Evolutionary conservation across 306 rosid species (phyloP), one percentile per base, ranked within the genome.

Genomic region (Prunus mira): DNA sequence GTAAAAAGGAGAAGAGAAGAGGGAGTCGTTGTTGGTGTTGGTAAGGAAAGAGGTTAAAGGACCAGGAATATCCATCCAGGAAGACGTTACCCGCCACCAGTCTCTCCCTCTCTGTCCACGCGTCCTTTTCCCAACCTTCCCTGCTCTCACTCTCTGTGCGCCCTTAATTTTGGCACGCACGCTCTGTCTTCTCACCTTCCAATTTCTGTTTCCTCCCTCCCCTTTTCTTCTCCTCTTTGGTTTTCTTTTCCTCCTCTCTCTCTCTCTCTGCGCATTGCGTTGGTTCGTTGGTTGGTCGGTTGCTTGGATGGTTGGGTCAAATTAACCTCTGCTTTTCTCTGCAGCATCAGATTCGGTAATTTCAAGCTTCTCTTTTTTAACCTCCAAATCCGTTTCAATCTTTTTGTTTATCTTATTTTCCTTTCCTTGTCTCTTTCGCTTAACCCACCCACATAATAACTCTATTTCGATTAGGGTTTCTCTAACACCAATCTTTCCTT

Each of bases 151-250:
- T 76, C 66, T 46, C 61, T 43, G 20, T 6, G 45, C 43, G 45
- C 68, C 75, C 41, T 82, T 76, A 69, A 55, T 38, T 85, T 82
- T 67, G 50, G 67, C 56, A n/a, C 73, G 45, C 56, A 49, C 69
- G 22, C 60, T 43, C 24, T 28, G 12, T 24, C 12, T 18, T 4
- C 49, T 0, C 74, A 8, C 62, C 71, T 30, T 54, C 43, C 22
- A 64, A 46, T 47, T 57, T 75, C 77, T n/a, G 45, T 50, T 22
- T 13, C 11, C 51, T 32, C 56, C 80, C 24, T 49, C 63, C 32
- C 38, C 55, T 41, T 32, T 58, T 22, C 46, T 65, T 24, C 71
- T 64, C 13, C 17, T 61, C 30, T 67, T 46, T 58, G 27, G 75
- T 50, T 38, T 12, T 32, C 55, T 51, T 54, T 12, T 38, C 20